Evolutionary conservation across 495 filamentous ascomycete species (phyloP), one percentile per base, ranked within the genome.

Genomic region (Aspergillus baeticus): DNA sequence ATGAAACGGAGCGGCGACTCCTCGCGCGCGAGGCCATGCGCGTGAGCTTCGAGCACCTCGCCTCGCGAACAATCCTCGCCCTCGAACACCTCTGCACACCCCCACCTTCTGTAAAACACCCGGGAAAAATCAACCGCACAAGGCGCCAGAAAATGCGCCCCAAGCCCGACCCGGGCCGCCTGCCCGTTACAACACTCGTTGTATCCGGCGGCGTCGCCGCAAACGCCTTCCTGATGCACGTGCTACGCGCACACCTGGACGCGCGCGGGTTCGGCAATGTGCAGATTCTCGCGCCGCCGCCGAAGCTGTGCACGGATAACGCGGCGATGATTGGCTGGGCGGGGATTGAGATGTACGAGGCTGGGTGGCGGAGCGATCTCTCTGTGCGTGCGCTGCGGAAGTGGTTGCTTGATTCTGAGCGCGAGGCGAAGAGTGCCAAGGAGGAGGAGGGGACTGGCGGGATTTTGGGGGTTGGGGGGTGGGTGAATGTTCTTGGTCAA

Each of bases 271-370:
- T 83, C 61, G 59, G 59, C 5, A 55, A 87, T 54, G 69, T 96
- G n/a, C 55, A 76, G 23, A 60, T 98, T 11, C 68, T 85, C 4
- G 86, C 86, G 36, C 94, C 94, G 18, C 94, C 94, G 4, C 65
- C 80, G 18, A 72, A 76, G 43, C 75, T 92, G 58, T 96, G 94
- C 61, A 96, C 90, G 0, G 94, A 98, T 65, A 97, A 98, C 74
- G 94, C 92, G 14, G 91, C 91, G n/a, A 98, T 98, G 94, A 91
- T 97, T 61, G 93, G 88, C 1, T 98, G 94, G 94, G 81, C 92
- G 5, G 94, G 88, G 0, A 79, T 91, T 51, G 92, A 96, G 76
- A 96, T 98, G 91, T 97, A 78, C 55, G 84, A 91, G 67, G 83
- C 78, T 3, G 92, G 93, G 0, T 93, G 82, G 79, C 69, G 73